Conservation (phyloP, 352 stramenopile genomes). For the Paralagenidium karlingii region DNA sequence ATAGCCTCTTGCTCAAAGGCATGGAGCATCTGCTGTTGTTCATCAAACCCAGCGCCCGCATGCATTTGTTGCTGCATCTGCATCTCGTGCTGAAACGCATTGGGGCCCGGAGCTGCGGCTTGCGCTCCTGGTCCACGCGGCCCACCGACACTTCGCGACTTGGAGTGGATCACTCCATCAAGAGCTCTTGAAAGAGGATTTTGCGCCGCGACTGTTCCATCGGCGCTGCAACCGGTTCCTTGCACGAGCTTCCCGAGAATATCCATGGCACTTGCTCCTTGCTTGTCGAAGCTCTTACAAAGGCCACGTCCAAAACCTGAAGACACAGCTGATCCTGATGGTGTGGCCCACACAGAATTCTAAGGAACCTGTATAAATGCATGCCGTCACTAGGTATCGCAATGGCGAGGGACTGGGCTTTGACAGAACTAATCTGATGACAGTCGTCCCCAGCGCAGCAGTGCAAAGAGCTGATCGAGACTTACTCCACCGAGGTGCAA, state of each 20-base stretch:
- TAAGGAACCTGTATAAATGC: too few relatives aligned
- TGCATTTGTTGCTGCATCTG: conserved; percentile 67
- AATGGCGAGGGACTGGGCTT: too few relatives aligned
- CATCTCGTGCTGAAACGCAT: conserved; percentile 22
- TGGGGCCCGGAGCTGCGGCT: conserved; percentile 18
- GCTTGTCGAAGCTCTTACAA: conserved; percentile 7
- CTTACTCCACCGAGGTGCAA: too few relatives aligned
- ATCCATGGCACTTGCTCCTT: conserved; percentile 45
- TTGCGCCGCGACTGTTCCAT: conserved; percentile 72
- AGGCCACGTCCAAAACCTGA: conserved; percentile 21
- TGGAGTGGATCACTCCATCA: conserved; percentile 60
- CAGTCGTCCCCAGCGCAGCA: too few relatives aligned
- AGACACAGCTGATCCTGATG: too few relatives aligned
- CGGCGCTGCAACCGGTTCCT: conserved; percentile 59
- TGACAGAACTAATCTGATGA: too few relatives aligned
- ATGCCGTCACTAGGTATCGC: too few relatives aligned
- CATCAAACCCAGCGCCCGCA: conserved; percentile 17
- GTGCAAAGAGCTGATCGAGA: too few relatives aligned
- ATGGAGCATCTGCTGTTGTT: conserved; percentile 46
- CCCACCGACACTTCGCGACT: conserved; percentile 12
- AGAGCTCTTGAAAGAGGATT: conserved; percentile 75
- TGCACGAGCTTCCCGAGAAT: conserved; percentile 75
- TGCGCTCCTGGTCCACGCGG: conserved; percentile 10
- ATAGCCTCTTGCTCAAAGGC: conserved; percentile 50
- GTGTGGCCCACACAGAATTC: too few relatives aligned